These are phyloP conservation scores for Cordyceps cateniannulata DNA, from an alignment of 2,329 filamentous ascomycete species.

Conservation along the genomic window DNA sequence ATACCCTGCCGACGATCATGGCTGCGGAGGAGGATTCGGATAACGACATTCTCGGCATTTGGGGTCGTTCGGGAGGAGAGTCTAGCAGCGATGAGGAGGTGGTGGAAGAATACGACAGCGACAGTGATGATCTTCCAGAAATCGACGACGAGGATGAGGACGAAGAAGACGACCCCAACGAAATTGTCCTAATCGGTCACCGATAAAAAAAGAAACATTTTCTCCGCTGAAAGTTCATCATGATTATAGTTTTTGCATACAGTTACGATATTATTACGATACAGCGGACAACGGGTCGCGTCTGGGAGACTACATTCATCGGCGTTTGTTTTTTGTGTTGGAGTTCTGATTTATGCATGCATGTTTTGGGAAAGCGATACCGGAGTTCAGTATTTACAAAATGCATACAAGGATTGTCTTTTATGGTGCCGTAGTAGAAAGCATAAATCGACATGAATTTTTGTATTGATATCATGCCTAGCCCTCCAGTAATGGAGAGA, in stretches of 20 bases:
- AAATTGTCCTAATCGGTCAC: slow-evolving; percentile 45
- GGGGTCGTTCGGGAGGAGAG: slow-evolving; percentile 41
- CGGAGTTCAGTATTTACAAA: background rate
- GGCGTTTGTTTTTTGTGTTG: background rate
- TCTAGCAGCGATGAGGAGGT: slow-evolving; percentile 41
- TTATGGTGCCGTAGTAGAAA: background rate
- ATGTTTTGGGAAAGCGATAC: background rate
- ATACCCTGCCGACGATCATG: slow-evolving; percentile 20
- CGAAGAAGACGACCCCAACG: slow-evolving; percentile 40
- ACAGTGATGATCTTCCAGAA: slow-evolving; percentile 34
- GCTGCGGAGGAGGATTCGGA: slow-evolving; percentile 41
- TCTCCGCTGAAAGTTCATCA: background rate
- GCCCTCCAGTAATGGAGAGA: background rate
- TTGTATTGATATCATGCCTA: background rate
- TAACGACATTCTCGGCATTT: slow-evolving; percentile 52
- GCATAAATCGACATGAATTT: background rate
- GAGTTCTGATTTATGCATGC: background rate
- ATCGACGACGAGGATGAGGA: slow-evolving; percentile 40
- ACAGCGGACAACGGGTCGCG: background rate
- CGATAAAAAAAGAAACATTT: background rate
- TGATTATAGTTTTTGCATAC: background rate
- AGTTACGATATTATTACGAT: background rate
- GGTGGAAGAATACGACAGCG: slow-evolving; percentile 33
- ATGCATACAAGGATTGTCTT: background rate
- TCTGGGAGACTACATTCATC: background rate